These are phyloP conservation scores for Colletotrichum graminicola DNA, from an alignment of 2,329 filamentous ascomycete genomes.

Conservation along the genomic window DNA sequence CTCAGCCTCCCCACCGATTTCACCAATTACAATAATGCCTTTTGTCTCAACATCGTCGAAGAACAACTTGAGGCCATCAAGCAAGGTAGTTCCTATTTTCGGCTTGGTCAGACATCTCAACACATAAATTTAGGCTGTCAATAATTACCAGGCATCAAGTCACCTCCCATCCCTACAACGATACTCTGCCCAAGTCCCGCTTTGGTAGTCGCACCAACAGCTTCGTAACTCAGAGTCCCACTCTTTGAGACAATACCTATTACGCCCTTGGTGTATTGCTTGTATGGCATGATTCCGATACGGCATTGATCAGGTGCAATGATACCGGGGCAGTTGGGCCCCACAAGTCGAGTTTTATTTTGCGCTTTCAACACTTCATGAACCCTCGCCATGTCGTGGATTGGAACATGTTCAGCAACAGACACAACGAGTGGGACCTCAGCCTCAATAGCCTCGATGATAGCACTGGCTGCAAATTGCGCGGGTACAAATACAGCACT, in stretches of 20 bases:
- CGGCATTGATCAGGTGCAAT: constrained; percentile 78
- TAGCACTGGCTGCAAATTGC: constrained; percentile 73
- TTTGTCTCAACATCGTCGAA: constrained; percentile 76
- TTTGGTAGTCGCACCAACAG: constrained; percentile 79
- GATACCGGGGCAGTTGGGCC: constrained; percentile 85
- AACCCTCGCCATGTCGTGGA: constrained; percentile 80
- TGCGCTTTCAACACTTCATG: constrained; percentile 80
- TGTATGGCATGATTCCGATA: constrained; percentile 57
- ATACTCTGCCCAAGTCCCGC: constrained; percentile 83
- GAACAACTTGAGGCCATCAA: constrained; percentile 77
- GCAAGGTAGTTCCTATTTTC: constrained; percentile 69
- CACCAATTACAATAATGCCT: constrained; percentile 78
- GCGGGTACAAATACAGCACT: constrained; percentile 82
- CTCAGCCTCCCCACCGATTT: constrained; percentile 78
- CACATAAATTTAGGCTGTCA: background rate
- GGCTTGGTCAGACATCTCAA: background rate
- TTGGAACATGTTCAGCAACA: constrained; percentile 83
- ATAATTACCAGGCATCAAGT: constrained; percentile 73
- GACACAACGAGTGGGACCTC: constrained; percentile 83
- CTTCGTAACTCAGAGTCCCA: constrained; percentile 84
- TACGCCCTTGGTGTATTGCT: constrained; percentile 65
- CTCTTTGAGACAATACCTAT: constrained; percentile 85
- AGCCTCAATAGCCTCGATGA: constrained; percentile 81
- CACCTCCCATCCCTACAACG: constrained; percentile 83
- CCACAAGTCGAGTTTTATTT: constrained; percentile 78